phyloP scores from a whole-genome alignment of 2,329 filamentous ascomycete species.

The Xylariaceae sp. region DNA sequence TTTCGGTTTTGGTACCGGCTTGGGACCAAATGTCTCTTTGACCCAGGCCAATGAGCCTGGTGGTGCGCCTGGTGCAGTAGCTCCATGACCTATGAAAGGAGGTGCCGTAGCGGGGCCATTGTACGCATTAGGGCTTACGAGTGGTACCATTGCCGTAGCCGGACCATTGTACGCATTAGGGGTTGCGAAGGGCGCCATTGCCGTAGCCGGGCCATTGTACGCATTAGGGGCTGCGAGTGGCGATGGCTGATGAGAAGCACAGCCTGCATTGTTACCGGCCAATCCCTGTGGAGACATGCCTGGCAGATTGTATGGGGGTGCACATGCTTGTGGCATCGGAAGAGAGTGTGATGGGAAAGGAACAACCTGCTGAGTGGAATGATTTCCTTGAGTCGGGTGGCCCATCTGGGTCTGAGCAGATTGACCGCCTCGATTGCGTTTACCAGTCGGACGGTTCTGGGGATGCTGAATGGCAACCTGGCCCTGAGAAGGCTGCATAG shows the following conservation, averaged over 20 bases:
- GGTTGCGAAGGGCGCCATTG: not conserved
- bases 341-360: no score
- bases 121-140: not conserved
- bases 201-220: not conserved
- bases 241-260: not conserved
- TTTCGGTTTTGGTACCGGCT: conserved; percentile 31
- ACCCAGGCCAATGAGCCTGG: conserved; percentile 16
- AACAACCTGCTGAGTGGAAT: no score
- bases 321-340: no score
- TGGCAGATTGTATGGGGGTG: not conserved
- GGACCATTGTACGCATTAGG: not conserved
- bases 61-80: not conserved
- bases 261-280: not conserved
- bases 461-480: no score
- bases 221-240: not conserved
- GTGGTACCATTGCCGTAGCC: not conserved
- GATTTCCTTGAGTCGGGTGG: no score
- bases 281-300: not conserved
- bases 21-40: conserved; percentile 29
- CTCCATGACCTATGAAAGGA: conserved; percentile 1
- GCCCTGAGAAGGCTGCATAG: no score
- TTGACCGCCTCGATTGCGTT: no score
- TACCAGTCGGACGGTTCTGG: no score
- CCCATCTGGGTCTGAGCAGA: no score
- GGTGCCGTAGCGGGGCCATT: not conserved